Evolutionary conservation across 306 rosid species (phyloP).

Genomic region (Pterocarpus macrocarpus): DNA sequence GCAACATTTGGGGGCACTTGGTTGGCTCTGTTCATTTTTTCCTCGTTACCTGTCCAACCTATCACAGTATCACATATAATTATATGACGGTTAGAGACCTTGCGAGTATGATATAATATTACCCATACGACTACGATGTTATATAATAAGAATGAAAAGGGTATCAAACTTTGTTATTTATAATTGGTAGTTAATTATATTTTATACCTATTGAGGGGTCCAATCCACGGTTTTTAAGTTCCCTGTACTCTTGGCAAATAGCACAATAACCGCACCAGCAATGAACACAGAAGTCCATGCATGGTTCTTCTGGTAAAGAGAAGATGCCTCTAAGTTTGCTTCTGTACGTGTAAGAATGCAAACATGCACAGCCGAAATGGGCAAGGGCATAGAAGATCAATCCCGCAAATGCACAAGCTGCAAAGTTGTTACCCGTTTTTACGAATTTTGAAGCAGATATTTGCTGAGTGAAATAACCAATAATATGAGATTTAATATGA

Average conservation of each 20-base stretch:
- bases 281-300: slow-evolving; percentile 45
- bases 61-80: not conserved
- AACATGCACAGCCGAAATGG: slow-evolving; percentile 1
- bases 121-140: no score
- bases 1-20: slow-evolving; percentile 31
- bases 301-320: slow-evolving; percentile 48
- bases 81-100: no score
- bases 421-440: not conserved
- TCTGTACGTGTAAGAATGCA: slow-evolving; percentile 47
- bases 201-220: slow-evolving; percentile 45
- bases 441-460: not conserved
- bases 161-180: no score
- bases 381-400: not conserved
- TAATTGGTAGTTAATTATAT: not conserved
- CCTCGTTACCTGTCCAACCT: slow-evolving; percentile 45
- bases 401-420: slow-evolving; percentile 46
- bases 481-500: not conserved
- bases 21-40: slow-evolving; percentile 14
- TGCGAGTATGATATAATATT: no score
- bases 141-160: no score
- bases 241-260: slow-evolving; percentile 53
- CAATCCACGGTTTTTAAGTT: slow-evolving; percentile 53
- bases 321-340: slow-evolving; percentile 42
- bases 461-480: not conserved
- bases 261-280: slow-evolving; percentile 43